These are phyloP conservation scores for Colletotrichum scovillei DNA, from an alignment of 2,329 filamentous ascomycete species.

Conservation along the genomic window DNA sequence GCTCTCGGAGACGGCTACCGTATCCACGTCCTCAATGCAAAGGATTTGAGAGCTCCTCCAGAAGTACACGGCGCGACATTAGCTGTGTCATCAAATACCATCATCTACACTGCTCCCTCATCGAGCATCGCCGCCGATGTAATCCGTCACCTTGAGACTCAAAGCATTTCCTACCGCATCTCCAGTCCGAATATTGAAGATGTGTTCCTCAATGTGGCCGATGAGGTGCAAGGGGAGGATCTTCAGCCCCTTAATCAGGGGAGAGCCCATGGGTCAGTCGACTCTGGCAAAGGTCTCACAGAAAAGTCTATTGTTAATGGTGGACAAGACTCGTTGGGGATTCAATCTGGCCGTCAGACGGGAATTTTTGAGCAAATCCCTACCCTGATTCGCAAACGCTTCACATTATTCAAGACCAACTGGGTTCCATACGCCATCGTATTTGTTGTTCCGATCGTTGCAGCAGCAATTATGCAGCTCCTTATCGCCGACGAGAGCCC, in stretches of 20 bases:
- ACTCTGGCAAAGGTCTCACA: constrained; percentile 1
- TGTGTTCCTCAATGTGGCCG: constrained; percentile 87
- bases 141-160: constrained; percentile 74
- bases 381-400: constrained; percentile 82
- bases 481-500: constrained; percentile 72
- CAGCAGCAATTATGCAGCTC: constrained; percentile 81
- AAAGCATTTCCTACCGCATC: constrained; percentile 83
- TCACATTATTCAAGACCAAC: constrained; percentile 81
- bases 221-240: constrained; percentile 72
- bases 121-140: constrained; percentile 78
- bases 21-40: constrained; percentile 49
- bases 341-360: constrained; percentile 77
- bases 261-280: background rate
- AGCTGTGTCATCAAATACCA: constrained; percentile 74
- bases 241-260: background rate
- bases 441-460: constrained; percentile 81
- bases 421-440: constrained; percentile 81
- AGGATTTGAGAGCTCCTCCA: constrained; percentile 57
- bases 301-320: constrained; percentile 42
- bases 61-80: constrained; percentile 66
- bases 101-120: constrained; percentile 77
- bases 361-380: constrained; percentile 76
- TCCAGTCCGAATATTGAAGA: constrained; percentile 92
- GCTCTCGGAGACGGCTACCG: constrained; percentile 63
- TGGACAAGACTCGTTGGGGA: constrained; percentile 51